Evolutionary conservation across 345 rosid species (phyloP), one percentile per base, ranked within the genome.

Genomic region (Trapa bicornis): DNA sequence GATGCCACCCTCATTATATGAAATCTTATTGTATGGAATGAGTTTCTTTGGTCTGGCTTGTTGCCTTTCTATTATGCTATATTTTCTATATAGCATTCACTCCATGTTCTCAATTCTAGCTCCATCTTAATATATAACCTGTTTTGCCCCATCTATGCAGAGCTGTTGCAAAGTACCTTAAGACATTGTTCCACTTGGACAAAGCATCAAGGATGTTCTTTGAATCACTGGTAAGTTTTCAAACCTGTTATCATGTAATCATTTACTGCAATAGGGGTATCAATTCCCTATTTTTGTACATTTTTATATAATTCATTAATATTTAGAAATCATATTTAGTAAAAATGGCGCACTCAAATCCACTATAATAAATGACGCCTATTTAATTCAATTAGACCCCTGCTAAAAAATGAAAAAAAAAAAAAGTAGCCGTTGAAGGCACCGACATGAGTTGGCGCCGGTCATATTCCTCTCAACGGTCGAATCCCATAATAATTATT

Each of bases 161-260:
- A 45, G 48, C 56, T 50, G 56, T 50, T 50, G 56, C 22, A 64
- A 88, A 87, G 68, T 95, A 89, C 75, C 86, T 91, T 36, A 97
- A 85, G 75, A 83, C 81, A 54, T 68, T 87, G 71, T 91, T 89
- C 67, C 87, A 83, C 22, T 80, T 89, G 78, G 96, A 89, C 78
- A 76, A 95, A 77, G 99, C 99, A 47, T 87, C 98, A 0, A 88
- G 99, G 75, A 83, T 95, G 99, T 95, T 95, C 74, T 95, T 95
- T 11, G 99, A 95, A 76, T 86, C 98, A 63, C 79, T 95, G 97
- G 99, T 95, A 86, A 67, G 88, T 68, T 54, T 17, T 22, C 38
- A 58, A 50, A 48, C 17, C n/a, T 47, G 6, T 17, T 22, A 22
- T 22, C 29, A 22, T 22, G 29, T 22, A 22, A 22, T 22, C 29